Base-by-base conservation (phyloP, 495 filamentous ascomycete species). In the Xylaria sp. region DNA sequence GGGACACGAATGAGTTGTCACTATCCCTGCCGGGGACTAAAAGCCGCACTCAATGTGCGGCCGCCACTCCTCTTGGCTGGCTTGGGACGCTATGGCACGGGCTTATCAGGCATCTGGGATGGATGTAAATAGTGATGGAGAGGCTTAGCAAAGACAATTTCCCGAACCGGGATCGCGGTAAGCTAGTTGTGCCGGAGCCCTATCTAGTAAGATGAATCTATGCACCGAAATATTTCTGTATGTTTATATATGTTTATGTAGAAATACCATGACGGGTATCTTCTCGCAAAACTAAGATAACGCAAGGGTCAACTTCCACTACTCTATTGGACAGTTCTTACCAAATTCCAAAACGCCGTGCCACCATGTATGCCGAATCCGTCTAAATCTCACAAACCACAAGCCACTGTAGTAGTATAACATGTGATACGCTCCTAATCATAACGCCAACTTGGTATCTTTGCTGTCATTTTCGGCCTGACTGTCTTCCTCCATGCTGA, bases 381-480 rank as follows among this genome's bases (percentile, higher is more conserved):
- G 14, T 21, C 37, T 26, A 44, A n/a, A 41, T 58, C 33, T 64
- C 17, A 44, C 26, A 31, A 63, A 24, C 24, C 17, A 31, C 19
- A 26, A 19, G n/a, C 35, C 21, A 29, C 24, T 69, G 29, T 17
- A 21, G 57, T 29, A 19, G 17, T 33, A 41, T 50, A 14, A 41
- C 21, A 62, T 44, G 46, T 50, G 17, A 44, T 58, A 31, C 33
- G 19, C 17, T n/a, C 9, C n/a, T 43, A 62, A 69, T 70, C 35
- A 69, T 40, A 48, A 59, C 9, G 41, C 61, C 41, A 66, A 33
- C 26, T 53, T 61, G 41, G 35, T 40, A 24, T 53, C 41, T 40
- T 62, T 33, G 33, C 61, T 67, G 26, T 72, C 50, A 41, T 44
- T 67, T 19, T 71, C 50, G 26, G 48, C 5, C 62, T 50, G 48